Percentiles rank a stretch among this genome's conserved stretches.
Evolutionary conservation across 352 stramenopile species (phyloP).

Genomic region (Pelagophyceae sp.): DNA sequence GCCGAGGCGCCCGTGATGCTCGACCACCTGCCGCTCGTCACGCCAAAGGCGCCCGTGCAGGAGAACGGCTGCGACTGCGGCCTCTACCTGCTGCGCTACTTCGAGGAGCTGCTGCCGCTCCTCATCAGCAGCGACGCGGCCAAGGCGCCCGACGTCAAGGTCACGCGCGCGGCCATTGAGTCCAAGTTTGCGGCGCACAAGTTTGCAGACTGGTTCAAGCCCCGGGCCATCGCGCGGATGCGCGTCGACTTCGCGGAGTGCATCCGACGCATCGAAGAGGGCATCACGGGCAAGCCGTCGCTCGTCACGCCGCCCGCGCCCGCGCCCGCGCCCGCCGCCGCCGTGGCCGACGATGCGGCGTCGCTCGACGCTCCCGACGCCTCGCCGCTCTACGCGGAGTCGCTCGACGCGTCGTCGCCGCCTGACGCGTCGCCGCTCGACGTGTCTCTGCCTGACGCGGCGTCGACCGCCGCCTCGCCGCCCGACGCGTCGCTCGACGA

Average conservation of each 20-base stretch:
- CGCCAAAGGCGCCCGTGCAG: conserved; percentile 76
- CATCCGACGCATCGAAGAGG: not conserved
- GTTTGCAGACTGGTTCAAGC: not conserved
- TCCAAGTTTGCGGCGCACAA: not conserved
- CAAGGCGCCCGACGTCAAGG: not conserved
- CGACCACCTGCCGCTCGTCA: conserved; percentile 47
- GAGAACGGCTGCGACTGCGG: conserved; percentile 84
- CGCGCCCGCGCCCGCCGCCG: too few relatives aligned
- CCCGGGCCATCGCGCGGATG: not conserved
- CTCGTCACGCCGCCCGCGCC: too few relatives aligned
- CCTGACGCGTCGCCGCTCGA: too few relatives aligned
- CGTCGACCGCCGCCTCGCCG: too few relatives aligned
- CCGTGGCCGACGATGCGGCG: too few relatives aligned
- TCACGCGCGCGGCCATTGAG: not conserved
- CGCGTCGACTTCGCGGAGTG: not conserved
- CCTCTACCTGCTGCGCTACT: conserved; percentile 62
- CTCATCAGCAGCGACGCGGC: not conserved
- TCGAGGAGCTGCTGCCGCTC: conserved; percentile 36
- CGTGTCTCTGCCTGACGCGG: too few relatives aligned
- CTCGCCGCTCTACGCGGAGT: too few relatives aligned
- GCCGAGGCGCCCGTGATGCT: not conserved
- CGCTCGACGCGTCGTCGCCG: too few relatives aligned
- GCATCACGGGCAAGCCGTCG: too few relatives aligned
- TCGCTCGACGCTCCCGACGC: too few relatives aligned
- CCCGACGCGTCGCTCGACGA: too few relatives aligned